Base-by-base conservation (phyloP, 805 yeast genomes). In the Metschnikowia sp. region DNA sequence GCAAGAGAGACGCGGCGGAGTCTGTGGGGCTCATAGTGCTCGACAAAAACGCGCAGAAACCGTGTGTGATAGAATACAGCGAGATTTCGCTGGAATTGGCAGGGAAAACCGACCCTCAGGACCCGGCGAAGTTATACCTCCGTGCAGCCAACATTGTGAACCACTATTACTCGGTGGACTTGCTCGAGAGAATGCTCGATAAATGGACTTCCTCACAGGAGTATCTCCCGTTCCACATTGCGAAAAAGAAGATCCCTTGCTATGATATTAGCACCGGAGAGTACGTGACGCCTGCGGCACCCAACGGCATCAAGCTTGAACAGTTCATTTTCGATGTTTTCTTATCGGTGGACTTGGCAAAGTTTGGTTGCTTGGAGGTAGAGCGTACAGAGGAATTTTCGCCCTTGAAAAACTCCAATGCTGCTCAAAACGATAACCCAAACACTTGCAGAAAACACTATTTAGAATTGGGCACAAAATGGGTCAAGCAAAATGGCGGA, bases 141-240 rank as follows among this genome's bases (percentile, higher is more conserved):
- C 79, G 98, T 57, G 97, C 98, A 4, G 99, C 97, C 26, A 94
- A 94, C 68, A 94, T 94, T 54, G 99, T 94, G 46, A 94, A 94
- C 65, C 99, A 94, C 68, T 94, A 91, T 68, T 94, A 92, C 68
- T 84, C 91, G 4, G 88, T 88, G 39, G 84, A 78, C n/a, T 79
- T 90, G 59, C 72, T 94, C 58, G 65, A 69, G 28, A 54, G 69
- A 31, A 73, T 74, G 68, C 74, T 90, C 50, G 84, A 86, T 4
- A 61, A 72, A 29, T 91, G 97, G 97, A 77, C 81, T 53, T 64
- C 78, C 3, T 78, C 85, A 31, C 82, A 81, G 60, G 71, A 76
- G 54, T 73, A 66, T 56, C 76, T 94, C 61, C 97, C 98, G n/a
- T 92, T 84, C 72, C 99, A 94, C 67, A 81, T 92, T 62, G 99